Evolutionary conservation across 2,329 filamentous ascomycete species (phyloP).

Genomic region (Lecanoromycetidae sp.): DNA sequence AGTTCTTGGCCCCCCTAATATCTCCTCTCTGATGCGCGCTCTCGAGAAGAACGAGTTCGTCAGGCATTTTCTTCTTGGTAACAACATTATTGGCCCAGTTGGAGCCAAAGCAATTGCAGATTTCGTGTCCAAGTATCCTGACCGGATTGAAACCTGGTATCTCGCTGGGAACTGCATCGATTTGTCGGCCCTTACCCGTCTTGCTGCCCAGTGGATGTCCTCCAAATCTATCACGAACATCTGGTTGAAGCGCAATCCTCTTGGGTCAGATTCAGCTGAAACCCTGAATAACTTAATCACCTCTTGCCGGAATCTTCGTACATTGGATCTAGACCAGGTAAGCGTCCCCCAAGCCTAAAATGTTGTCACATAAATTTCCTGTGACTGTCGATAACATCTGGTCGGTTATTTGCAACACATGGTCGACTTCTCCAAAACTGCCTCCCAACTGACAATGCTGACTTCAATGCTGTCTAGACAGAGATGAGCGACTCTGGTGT

Average conservation of each 20-base stretch:
- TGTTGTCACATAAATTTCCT: too few species aligned
- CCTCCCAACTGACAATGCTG: too few species aligned
- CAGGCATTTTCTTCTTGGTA: constrained; percentile 42
- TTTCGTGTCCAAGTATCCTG: constrained; percentile 36
- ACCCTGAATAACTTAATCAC: constrained; percentile 37
- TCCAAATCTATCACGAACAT: constrained; percentile 37
- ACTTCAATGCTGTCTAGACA: constrained; percentile 32
- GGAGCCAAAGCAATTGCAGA: constrained; percentile 34
- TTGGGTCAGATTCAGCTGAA: constrained; percentile 29
- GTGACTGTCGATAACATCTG: too few species aligned
- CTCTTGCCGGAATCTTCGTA: constrained; percentile 32
- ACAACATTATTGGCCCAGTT: constrained; percentile 42
- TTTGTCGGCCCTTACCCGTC: constrained; percentile 28
- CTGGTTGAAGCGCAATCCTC: constrained; percentile 45
- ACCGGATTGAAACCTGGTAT: constrained; percentile 44
- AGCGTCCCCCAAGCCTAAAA: too few species aligned
- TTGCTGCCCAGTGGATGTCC: constrained; percentile 36
- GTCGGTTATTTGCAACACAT: too few species aligned
- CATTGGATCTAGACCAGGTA: constrained; percentile 43
- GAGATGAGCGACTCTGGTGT: constrained; percentile 39
- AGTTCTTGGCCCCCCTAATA: constrained; percentile 41
- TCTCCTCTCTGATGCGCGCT: constrained; percentile 39
- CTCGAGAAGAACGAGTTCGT: constrained; percentile 38
- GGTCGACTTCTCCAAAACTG: too few species aligned
- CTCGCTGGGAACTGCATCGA: constrained; percentile 45